Evolutionary conservation across 2,329 filamentous ascomycete species (phyloP).

Genomic region (Fusarium nisikadoi): DNA sequence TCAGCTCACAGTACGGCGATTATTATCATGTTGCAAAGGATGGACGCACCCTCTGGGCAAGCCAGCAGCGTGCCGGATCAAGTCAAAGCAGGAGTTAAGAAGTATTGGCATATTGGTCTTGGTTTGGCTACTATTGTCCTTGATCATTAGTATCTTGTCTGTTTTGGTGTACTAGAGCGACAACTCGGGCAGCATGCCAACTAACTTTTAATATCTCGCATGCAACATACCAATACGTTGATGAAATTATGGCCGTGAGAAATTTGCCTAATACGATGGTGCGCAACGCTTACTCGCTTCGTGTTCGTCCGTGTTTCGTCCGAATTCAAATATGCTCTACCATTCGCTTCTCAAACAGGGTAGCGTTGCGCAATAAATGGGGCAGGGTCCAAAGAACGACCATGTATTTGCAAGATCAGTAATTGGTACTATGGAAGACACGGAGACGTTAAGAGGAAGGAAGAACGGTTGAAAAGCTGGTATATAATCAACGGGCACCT

Average conservation of each 20-base stretch:
- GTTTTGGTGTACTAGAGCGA: background rate
- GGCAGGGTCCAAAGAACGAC: accelerated
- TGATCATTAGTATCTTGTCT: background rate
- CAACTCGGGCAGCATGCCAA: no score
- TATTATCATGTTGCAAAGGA: background rate
- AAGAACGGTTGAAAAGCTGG: accelerated
- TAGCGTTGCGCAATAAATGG: background rate
- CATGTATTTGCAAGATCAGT: background rate
- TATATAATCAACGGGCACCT: background rate
- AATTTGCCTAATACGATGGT: no score
- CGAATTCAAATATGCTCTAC: background rate
- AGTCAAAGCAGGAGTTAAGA: background rate
- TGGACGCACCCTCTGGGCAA: background rate
- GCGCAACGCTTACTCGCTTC: background rate
- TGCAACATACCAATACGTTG: no score
- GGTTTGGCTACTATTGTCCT: background rate
- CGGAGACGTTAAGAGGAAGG: accelerated
- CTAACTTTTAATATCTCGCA: no score
- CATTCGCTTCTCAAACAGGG: background rate
- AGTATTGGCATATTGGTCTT: background rate
- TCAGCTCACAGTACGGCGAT: background rate
- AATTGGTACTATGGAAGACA: background rate
- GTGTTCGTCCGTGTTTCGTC: background rate
- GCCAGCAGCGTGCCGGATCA: background rate
- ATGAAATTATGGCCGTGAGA: no score